Conservation (phyloP, 164 flowering plant species). For the Annona squamosa region DNA sequence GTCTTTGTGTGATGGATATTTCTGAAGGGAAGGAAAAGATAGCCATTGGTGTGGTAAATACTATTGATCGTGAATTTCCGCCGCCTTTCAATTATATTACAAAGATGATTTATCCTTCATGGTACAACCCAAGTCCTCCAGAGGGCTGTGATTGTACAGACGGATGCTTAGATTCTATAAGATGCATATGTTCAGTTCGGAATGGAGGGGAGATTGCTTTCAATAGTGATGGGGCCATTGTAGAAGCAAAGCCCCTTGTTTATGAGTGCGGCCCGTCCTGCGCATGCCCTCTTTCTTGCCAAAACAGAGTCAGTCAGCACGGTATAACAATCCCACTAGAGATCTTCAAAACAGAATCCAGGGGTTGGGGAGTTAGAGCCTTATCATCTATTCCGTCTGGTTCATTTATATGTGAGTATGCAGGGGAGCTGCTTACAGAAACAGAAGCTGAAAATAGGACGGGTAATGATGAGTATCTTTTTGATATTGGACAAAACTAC, state of each 20-base stretch:
- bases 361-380: conserved; percentile 95
- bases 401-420: conserved; percentile 82
- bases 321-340: conserved; percentile 70
- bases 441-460: conserved; percentile 70
- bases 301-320: conserved; percentile 66
- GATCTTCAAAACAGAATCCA: conserved; percentile 66
- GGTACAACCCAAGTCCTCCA: conserved; percentile 41
- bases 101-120: conserved; percentile 53
- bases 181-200: conserved; percentile 55
- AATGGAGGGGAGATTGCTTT: conserved; percentile 87
- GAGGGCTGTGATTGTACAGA: conserved; percentile 59
- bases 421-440: conserved; percentile 73
- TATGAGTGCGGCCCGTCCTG: conserved; percentile 87
- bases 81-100: conserved; percentile 50
- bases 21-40: conserved; percentile 53
- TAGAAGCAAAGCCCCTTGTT: conserved; percentile 62
- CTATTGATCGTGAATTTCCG: conserved; percentile 53
- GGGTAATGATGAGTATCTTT: conserved; percentile 75
- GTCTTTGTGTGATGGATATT: conserved; percentile 51
- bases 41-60: conserved; percentile 64
- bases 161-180: conserved; percentile 52
- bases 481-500: conserved; percentile 73
- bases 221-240: conserved; percentile 67
- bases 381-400: conserved; percentile 70
- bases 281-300: conserved; percentile 75